phyloP scores from a whole-genome alignment of 192 early-diverging fungal species.

The Podila epigama region DNA sequence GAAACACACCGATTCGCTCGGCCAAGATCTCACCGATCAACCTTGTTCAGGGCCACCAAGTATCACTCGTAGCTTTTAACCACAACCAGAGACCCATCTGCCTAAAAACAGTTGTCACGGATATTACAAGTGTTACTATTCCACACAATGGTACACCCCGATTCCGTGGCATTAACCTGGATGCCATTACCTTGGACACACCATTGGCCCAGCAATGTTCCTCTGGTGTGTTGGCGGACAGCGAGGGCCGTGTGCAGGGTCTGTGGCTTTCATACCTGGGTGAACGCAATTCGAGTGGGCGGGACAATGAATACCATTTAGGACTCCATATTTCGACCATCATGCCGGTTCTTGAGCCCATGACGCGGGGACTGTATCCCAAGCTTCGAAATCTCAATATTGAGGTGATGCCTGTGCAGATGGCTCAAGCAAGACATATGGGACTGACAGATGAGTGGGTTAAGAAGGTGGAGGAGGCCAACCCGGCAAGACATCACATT shows the following conservation, averaged over 20 bases:
- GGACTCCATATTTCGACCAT: constrained; percentile 64
- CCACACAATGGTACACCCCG: constrained; percentile 55
- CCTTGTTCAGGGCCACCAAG: constrained; percentile 70
- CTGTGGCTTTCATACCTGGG: constrained; percentile 81
- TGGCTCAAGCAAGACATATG: constrained; percentile 65
- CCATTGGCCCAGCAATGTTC: constrained; percentile 81
- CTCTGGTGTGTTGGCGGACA: constrained; percentile 74
- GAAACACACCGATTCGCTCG: constrained; percentile 72
- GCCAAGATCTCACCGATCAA: constrained; percentile 64
- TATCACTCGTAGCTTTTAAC: constrained; percentile 66
- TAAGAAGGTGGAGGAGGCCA: constrained; percentile 61
- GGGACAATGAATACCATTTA: constrained; percentile 69
- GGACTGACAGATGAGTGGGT: constrained; percentile 68
- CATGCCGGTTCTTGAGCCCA: constrained; percentile 58
- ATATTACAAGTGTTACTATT: constrained; percentile 63
- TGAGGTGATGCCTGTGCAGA: constrained; percentile 63
- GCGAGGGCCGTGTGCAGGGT: constrained; percentile 70
- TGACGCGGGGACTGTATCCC: constrained; percentile 61
- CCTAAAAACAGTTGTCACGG: constrained; percentile 67
- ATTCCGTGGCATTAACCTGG: constrained; percentile 74
- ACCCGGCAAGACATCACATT: constrained; percentile 60
- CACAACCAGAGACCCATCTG: constrained; percentile 65
- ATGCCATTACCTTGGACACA: constrained; percentile 84
- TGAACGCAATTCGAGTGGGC: constrained; percentile 69
- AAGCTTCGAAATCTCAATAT: constrained; percentile 65